Base-by-base conservation (phyloP, 805 yeast genomes). In the Kuraishia piskuri region DNA sequence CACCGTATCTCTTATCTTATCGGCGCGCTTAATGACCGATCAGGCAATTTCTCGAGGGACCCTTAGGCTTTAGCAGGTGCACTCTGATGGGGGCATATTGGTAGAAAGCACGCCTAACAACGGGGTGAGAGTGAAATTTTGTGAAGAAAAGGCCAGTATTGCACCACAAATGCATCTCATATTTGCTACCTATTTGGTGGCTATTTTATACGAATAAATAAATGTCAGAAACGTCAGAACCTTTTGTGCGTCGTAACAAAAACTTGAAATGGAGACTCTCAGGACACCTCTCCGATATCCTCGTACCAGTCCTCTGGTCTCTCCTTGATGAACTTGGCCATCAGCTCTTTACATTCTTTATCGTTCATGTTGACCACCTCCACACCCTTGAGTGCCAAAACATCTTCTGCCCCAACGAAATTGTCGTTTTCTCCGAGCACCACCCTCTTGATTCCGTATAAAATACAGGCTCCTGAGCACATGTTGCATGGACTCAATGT, bases 401-500 rank as follows among this genome's bases (percentile, higher is more conserved):
- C 82, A 47, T 83, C 86, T 66, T 92, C 97, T 24, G 88, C 96
- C 12, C 97, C 97, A 36, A 76, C 59, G 61, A 87, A 92, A 26
- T 86, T 92, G 53, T 71, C 79, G 69, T 90, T 90, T 66, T 92
- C 99, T 26, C 97, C 97, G 68, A 90, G 62, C 0, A 92, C 97
- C 46, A 89, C 86, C 58, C 97, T 77, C 62, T 85, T 84, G 59
- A 92, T 78, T 46, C 96, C 96, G 70, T 90, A 92, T 76, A 92
- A 74, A 52, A 92, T 63, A 58, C 92, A 87, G 5, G 97, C 96
- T 21, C 98, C 98, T 3, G 94, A 81, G 67, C 98, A 92, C 97
- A 92, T 92, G 59, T 84, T 78, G 67, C 98, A 92, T 2, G 98
- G 97, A 7, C 96, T 88, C 59, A 92, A 73, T 0, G 97, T 88